phyloP scores from a whole-genome alignment of 169 alveolate species.

The Theileria orientalis region DNA sequence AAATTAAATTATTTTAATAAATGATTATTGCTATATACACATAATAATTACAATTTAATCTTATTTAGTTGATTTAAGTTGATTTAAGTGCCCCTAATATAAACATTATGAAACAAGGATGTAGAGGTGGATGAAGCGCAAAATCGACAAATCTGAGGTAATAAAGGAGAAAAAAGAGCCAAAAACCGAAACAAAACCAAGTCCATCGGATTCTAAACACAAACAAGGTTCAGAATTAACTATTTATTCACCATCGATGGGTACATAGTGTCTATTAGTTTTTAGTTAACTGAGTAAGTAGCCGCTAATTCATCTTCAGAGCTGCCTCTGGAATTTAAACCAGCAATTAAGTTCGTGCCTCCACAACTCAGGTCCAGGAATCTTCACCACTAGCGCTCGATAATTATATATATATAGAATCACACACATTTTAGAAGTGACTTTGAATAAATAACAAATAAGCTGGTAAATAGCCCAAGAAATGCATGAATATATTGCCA shows the following conservation, averaged over 20 bases:
- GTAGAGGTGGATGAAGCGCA: neutral
- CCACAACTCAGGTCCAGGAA: slow-evolving; percentile 19
- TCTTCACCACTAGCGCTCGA: neutral
- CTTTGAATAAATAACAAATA: neutral
- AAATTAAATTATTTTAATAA: neutral
- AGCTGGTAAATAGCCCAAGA: neutral
- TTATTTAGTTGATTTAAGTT: neutral
- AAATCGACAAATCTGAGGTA: neutral
- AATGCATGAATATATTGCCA: neutral
- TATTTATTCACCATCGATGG: neutral
- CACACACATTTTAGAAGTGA: neutral
- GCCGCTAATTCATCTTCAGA: neutral
- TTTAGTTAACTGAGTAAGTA: neutral
- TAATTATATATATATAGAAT: neutral
- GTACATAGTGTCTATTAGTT: no score
- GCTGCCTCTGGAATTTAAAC: neutral
- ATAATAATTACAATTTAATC: no score
- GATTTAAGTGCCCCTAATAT: no score
- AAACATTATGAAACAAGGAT: no score
- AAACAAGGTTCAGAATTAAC: neutral
- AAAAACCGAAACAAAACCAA: neutral
- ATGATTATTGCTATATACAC: neutral
- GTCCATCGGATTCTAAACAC: neutral
- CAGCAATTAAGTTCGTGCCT: slow-evolving; percentile 33
- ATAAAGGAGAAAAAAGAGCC: neutral